These are phyloP conservation scores for Salix udensis DNA, from an alignment of 345 rosid genomes.

Conservation along the genomic window DNA sequence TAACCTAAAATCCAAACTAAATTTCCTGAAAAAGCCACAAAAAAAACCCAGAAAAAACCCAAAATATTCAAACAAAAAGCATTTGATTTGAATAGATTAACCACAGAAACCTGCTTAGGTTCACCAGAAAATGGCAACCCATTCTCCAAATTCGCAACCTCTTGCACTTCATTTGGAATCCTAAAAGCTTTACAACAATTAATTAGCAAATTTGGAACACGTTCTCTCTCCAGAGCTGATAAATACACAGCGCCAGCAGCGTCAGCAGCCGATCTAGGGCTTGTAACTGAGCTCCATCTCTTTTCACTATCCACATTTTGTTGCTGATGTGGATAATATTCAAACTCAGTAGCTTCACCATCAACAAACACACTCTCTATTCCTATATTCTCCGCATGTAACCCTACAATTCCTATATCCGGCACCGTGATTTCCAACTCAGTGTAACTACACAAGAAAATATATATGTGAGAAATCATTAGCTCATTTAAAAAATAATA, in stretches of 20 bases:
- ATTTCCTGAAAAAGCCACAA: not conserved
- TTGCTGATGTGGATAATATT: constrained; percentile 77
- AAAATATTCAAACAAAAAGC: not conserved
- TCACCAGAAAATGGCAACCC: constrained; percentile 55
- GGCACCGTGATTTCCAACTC: constrained; percentile 91
- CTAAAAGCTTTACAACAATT: constrained; percentile 89
- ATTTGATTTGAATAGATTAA: not conserved
- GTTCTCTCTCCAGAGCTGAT: constrained; percentile 58
- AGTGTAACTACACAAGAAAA: constrained; percentile 50
- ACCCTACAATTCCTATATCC: constrained; percentile 84
- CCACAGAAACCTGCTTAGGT: constrained; percentile 56
- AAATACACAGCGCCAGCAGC: constrained; percentile 63
- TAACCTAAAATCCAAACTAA: not conserved
- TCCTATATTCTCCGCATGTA: constrained; percentile 89
- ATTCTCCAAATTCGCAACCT: constrained; percentile 45
- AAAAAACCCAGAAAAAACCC: not conserved
- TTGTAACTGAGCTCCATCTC: constrained; percentile 53
- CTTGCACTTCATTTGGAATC: constrained; percentile 53
- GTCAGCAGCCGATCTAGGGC: constrained; percentile 76
- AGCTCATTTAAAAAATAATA: not conserved
- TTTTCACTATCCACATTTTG: constrained; percentile 47
- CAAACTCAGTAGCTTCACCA: constrained; percentile 85
- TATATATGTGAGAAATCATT: not conserved
- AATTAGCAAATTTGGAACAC: constrained; percentile 70
- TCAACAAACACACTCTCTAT: constrained; percentile 83